Evolutionary conservation across 495 filamentous ascomycete species (phyloP).

Genomic region (Penicillium subrubescens): DNA sequence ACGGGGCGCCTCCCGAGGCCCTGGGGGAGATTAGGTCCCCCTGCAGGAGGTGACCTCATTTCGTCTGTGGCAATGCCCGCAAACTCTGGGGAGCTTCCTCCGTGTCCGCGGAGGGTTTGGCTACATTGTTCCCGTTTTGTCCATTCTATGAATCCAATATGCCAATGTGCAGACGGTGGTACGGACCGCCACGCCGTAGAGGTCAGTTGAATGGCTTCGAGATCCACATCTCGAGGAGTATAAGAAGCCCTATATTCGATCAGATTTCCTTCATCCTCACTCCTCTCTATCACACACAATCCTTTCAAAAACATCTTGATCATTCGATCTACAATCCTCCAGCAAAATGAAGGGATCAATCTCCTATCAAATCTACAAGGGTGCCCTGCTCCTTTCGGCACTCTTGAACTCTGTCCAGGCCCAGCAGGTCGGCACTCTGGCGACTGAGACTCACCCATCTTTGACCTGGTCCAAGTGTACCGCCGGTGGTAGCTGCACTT

Average conservation of each 20-base stretch:
- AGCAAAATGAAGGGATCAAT: conserved; percentile 22
- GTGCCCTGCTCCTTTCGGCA: conserved; percentile 24
- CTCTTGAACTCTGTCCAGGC: conserved; percentile 30
- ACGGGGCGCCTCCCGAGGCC: background rate
- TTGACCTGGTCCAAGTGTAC: conserved; percentile 61
- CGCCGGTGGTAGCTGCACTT: conserved; percentile 51
- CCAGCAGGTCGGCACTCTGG: conserved; percentile 50
- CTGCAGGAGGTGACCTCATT: conserved; percentile 7
- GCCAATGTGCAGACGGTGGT: conserved; percentile 10
- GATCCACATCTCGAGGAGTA: conserved; percentile 1
- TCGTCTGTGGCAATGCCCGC: background rate
- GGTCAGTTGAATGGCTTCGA: background rate
- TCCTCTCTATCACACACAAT: background rate
- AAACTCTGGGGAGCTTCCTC: conserved; percentile 18
- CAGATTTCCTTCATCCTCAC: background rate
- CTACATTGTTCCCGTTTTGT: conserved; percentile 16
- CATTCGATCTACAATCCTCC: conserved; percentile 4
- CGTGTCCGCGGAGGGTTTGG: conserved; percentile 31
- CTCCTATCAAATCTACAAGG: conserved; percentile 27
- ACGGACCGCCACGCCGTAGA: conserved; percentile 22
- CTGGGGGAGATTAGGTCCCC: conserved; percentile 3
- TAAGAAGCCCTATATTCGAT: background rate
- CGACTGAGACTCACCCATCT: conserved; percentile 60
- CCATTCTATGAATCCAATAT: background rate
- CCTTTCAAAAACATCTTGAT: background rate